phyloP scores from a whole-genome alignment of 805 yeast genomes.

The Lipomyces sp. region DNA sequence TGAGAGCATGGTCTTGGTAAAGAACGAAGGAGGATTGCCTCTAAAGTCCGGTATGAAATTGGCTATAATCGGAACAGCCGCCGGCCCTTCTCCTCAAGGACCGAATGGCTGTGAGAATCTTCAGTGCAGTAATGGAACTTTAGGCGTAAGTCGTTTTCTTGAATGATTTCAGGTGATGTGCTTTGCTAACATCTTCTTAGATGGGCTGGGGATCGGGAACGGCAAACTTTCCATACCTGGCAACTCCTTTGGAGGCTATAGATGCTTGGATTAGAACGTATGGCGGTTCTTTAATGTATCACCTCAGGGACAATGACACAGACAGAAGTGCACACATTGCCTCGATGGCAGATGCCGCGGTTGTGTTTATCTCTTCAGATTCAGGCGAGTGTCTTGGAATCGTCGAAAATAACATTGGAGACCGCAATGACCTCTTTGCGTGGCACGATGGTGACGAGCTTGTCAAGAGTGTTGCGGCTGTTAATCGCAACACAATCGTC shows the following conservation, averaged over 20 bases:
- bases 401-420: constrained; percentile 60
- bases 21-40: constrained; percentile 54
- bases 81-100: constrained; percentile 51
- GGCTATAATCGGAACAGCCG: constrained; percentile 54
- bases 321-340: constrained; percentile 47
- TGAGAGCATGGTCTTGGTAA: constrained; percentile 56
- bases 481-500: constrained; percentile 55
- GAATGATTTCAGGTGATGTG: not conserved
- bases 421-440: constrained; percentile 50
- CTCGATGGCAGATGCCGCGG: constrained; percentile 50
- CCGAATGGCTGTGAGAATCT: constrained; percentile 52
- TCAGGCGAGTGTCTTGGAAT: constrained; percentile 60
- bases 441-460: constrained; percentile 60
- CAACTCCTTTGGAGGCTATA: constrained; percentile 59
- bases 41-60: constrained; percentile 38
- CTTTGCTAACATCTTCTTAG: not conserved
- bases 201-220: constrained; percentile 67
- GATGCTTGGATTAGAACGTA: constrained; percentile 46
- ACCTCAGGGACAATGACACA: constrained; percentile 47
- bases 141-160: constrained; percentile 37
- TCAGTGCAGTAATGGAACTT: constrained; percentile 51
- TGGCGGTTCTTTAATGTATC: constrained; percentile 47
- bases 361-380: constrained; percentile 53
- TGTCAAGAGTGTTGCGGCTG: constrained; percentile 48
- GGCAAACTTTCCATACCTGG: constrained; percentile 52